Base-by-base conservation (phyloP, 2,329 filamentous ascomycete species). In the Penicillium sp. region DNA sequence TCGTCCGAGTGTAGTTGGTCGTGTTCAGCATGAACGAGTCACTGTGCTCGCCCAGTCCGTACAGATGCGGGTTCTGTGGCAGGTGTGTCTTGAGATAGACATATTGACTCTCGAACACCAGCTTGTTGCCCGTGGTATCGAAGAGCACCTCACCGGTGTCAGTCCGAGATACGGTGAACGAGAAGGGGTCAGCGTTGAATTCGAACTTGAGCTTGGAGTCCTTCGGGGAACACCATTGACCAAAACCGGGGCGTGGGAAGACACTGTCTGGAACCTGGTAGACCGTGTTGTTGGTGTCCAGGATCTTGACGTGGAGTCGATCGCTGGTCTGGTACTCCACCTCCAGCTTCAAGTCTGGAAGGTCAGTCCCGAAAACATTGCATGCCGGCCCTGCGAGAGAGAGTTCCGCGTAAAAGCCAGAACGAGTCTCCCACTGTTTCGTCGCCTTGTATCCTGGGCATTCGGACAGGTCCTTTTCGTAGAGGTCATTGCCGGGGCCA, bases 41-140 rank as follows among this genome's bases (percentile, higher is more conserved):
- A 4, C 83, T 85, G 69, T 89, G 85, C 73, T 90, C 88, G 32
- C 88, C 88, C 3, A 90, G 78, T 0, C 88, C 88, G 66, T 91
- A 91, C 11, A 91, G 76, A 64, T 86, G 83, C 0, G 87, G 86
- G 57, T 82, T 77, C 1, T 80, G 71, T 0, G 88, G 87, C 8
- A 91, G 76, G 45, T 77, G 80, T 4, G 88, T 90, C 46, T 86
- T 81, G 55, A 90, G 77, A 29, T 85, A 82, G 16, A 90, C 72
- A 63, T 89, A 90, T 69, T 91, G 87, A 14, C 82, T 83, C 74
- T 90, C 85, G 62, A 89, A 91, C 31, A 91, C 78, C 10, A 91
- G 74, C 14, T 78, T 76, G 8, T 81, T 79, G 3, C 81, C 84
- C 0, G 82, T 82, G 0, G 86, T 88, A 64, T 90, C 85, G 67